These are phyloP conservation scores for Naganishia onofrii DNA, from an alignment of 768 basidiomycete genomes.

Conservation along the genomic window DNA sequence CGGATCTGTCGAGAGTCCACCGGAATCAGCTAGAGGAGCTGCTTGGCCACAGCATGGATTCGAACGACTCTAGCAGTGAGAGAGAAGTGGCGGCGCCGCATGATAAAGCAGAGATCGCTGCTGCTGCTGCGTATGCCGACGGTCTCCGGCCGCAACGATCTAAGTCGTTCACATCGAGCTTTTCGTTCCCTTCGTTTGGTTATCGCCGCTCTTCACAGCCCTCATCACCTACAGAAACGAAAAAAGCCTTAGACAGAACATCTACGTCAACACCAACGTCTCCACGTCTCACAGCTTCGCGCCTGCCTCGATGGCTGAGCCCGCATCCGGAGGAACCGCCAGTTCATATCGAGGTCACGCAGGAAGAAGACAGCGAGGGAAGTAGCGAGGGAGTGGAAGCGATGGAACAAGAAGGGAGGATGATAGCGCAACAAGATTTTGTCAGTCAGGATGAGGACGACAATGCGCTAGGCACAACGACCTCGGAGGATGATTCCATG, in stretches of 20 bases:
- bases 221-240: conserved; percentile 3
- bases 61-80: conserved; percentile 16
- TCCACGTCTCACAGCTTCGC: neutral
- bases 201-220: conserved; percentile 13
- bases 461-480: conserved; percentile 5
- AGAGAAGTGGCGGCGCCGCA: neutral
- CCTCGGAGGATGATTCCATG: conserved; percentile 21
- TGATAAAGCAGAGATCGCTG: neutral
- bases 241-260: neutral
- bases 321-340: conserved; percentile 15
- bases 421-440: conserved; percentile 6
- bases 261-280: neutral
- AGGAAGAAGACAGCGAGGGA: neutral
- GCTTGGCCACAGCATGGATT: conserved; percentile 6
- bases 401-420: conserved; percentile 13
- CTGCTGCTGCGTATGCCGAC: neutral
- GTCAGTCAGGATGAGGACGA: conserved; percentile 14
- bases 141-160: neutral
- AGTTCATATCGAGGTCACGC: neutral
- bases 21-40: conserved; percentile 16
- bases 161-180: conserved; percentile 1
- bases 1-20: conserved; percentile 3
- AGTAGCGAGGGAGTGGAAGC: neutral
- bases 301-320: conserved; percentile 21
- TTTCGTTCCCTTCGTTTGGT: conserved; percentile 13